A percentile compares a stretch with the other conserved stretches of the same genome.
phyloP scores from a whole-genome alignment of 352 stramenopile genomes.

The Phytophthora niederhauseri region DNA sequence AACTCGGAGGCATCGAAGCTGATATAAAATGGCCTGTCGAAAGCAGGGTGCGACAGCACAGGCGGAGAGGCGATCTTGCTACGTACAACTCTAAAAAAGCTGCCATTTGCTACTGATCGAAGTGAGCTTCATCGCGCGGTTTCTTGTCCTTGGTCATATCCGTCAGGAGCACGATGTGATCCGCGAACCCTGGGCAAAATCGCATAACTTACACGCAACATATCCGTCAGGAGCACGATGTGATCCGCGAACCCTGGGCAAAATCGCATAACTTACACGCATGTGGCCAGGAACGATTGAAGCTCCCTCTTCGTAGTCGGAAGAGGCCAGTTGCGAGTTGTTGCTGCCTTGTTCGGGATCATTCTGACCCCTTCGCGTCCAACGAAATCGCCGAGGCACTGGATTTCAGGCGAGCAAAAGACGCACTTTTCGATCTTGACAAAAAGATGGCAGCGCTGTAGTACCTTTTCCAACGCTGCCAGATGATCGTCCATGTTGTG shows the following conservation, averaged over 20 bases:
- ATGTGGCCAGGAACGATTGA: background rate
- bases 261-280: background rate
- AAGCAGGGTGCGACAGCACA: background rate
- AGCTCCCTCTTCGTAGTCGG: background rate
- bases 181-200: background rate
- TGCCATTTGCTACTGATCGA: background rate
- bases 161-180: background rate
- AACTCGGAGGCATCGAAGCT: background rate
- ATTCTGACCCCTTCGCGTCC: background rate
- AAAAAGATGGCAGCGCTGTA: background rate
- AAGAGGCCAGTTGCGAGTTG: background rate
- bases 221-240: background rate
- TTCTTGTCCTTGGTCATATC: background rate
- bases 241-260: background rate
- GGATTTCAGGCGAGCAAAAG: background rate
- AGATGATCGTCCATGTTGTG: background rate
- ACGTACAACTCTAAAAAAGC: background rate
- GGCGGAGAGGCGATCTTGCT: background rate
- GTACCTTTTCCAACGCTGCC: background rate
- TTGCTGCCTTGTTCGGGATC: background rate
- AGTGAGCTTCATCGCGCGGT: background rate
- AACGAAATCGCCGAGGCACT: background rate
- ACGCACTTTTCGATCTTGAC: slow-evolving; percentile 1
- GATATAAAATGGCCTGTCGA: background rate
- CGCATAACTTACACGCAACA: background rate